Conservation (phyloP, 2,329 filamentous ascomycete genomes). For the Pseudogymnoascus sp. region DNA sequence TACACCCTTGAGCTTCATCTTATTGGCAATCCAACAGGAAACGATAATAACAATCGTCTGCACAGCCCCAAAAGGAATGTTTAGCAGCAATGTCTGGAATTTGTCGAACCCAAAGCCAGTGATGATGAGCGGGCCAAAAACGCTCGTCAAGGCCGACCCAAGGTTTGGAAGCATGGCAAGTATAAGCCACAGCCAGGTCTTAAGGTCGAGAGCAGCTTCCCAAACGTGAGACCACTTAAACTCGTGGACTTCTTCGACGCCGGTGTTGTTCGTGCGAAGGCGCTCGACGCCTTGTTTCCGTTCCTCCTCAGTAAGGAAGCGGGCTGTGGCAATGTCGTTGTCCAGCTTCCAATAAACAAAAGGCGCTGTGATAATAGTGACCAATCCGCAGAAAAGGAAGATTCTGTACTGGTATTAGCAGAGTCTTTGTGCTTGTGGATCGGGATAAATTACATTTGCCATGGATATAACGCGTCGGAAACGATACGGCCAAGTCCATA, state of each 20-base stretch:
- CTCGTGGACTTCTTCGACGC: slow-evolving; percentile 54
- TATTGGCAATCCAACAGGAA: slow-evolving; percentile 50
- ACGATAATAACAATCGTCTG: slow-evolving; percentile 53
- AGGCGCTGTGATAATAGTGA: slow-evolving; percentile 43
- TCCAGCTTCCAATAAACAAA: slow-evolving; percentile 54
- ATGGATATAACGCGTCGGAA: slow-evolving; percentile 50
- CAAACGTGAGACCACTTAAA: slow-evolving; percentile 45
- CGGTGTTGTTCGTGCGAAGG: slow-evolving; percentile 36
- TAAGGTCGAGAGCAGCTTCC: slow-evolving; percentile 50
- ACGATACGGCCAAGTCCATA: slow-evolving; percentile 49
- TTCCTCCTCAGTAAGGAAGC: slow-evolving; percentile 49
- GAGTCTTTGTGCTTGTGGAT: slow-evolving; percentile 36
- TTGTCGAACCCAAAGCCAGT: slow-evolving; percentile 8
- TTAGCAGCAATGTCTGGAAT: slow-evolving; percentile 7
- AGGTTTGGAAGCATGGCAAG: slow-evolving; percentile 9
- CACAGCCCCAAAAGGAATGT: slow-evolving; percentile 45
- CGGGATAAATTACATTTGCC: slow-evolving; percentile 39
- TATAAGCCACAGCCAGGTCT: slow-evolving; percentile 44
- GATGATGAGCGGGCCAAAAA: slow-evolving; percentile 10
- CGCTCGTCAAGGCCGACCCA: not conserved
- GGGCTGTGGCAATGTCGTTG: slow-evolving; percentile 46
- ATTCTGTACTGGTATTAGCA: slow-evolving; percentile 14
- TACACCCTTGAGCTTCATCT: slow-evolving; percentile 47
- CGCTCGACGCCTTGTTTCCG: slow-evolving; percentile 44
- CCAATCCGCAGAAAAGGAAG: slow-evolving; percentile 42